A percentile compares a stretch with the other conserved stretches of the same genome.
Conservation (phyloP, 345 rosid genomes). For the Arabidopsis suecica region DNA sequence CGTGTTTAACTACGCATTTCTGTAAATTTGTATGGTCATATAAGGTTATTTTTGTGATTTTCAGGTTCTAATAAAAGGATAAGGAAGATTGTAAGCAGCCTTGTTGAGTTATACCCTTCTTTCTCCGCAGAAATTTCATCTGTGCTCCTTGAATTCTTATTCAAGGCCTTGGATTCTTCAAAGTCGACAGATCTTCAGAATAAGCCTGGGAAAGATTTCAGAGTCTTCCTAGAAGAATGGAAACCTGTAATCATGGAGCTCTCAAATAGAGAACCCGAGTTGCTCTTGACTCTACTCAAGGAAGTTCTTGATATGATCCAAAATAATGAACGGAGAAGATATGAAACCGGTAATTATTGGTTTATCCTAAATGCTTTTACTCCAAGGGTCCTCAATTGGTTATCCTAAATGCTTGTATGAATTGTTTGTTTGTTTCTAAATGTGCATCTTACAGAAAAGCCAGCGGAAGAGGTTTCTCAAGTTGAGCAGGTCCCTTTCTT, state of each 20-base stretch:
- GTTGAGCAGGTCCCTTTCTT: conserved; percentile 56
- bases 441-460: conserved; percentile 42
- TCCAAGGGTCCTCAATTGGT: conserved; percentile 7
- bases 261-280: conserved; percentile 75
- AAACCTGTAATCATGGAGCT: conserved; percentile 61
- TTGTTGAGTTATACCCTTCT: conserved; percentile 66
- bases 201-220: conserved; percentile 43
- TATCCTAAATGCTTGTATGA: conserved; percentile 15
- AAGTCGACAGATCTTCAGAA: conserved; percentile 46
- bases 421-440: conserved; percentile 42
- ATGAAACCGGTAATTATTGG: conserved; percentile 54
- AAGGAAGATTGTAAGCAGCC: conserved; percentile 57
- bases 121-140: conserved; percentile 77
- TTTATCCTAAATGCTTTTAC: conserved; percentile 9
- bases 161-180: conserved; percentile 59
- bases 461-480: conserved; percentile 43
- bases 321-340: conserved; percentile 51
- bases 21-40: conserved; percentile 18
- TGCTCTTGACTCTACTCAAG: conserved; percentile 69
- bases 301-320: conserved; percentile 63
- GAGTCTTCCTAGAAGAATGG: conserved; percentile 64
- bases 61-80: conserved; percentile 70
- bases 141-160: conserved; percentile 63
- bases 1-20: conserved; percentile 7
- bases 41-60: conserved; percentile 35